Base-by-base conservation (phyloP, 192 early-diverging fungal species). In the Tieghemiomyces parasiticus region DNA sequence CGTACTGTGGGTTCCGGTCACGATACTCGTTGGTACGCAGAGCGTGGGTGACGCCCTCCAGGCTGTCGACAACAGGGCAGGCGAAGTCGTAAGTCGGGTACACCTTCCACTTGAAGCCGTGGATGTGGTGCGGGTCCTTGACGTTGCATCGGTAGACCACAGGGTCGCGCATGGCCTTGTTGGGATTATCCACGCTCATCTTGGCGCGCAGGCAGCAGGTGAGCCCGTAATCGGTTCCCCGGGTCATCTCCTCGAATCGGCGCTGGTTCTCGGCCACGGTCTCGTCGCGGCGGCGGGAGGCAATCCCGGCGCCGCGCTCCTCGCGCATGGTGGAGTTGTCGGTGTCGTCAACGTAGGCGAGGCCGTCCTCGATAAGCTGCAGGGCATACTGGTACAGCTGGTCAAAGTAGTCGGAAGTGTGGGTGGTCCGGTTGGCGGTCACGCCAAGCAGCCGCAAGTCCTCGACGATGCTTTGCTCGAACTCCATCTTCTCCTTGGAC, bases 51-150 rank as follows among this genome's bases (percentile, higher is more conserved):
- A 99, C 94, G 53, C 96, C 96, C 73, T 99, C 96, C 44, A 93
- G 52, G 34, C 85, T 82, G 68, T 99, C 96, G 35, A 99, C 92
- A 52, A 97, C 77, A 1, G 96, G 96, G 73, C 94, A 96, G 45
- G 89, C 90, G 77, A 97, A 96, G 74, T 99, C 96, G 70, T 99
- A 99, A 14, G 90, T 89, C 46, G 94, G 96, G 72, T 99, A 99
- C 47, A 96, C 75, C 78, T 95, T 99, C 89, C 90, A 99, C 67
- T 82, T 85, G 35, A 73, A 67, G 35, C 94, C 96, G 46, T 90
- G 93, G 35, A 79, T 81, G 67, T 93, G 91, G 65, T 99, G 96
- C 55, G 88, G 89, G 32, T 74, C 73, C 28, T 55, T 58, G 59
- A 86, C 66, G 68, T 93, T 93, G 78, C 89, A 93, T 33, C 96